Percentiles rank a stretch among this genome's conserved stretches.
Conservation (phyloP, 805 yeast species). For the Isabelozyma rhagii region DNA sequence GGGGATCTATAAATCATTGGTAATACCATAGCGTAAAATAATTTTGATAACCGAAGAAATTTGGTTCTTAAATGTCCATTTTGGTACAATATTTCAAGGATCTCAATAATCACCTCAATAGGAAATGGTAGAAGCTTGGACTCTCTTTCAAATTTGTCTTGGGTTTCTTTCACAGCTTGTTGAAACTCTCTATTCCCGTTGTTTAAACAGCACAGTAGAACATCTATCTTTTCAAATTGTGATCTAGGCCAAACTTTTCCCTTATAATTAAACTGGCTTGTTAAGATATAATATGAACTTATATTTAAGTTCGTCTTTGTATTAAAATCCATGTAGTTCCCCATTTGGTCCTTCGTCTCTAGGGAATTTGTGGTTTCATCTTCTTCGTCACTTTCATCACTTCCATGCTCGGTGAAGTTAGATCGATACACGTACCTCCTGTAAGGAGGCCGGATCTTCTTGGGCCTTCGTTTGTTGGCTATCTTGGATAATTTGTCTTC, state of each 20-base stretch:
- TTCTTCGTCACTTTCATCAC: slow-evolving; percentile 20
- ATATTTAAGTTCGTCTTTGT: slow-evolving; percentile 24
- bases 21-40: slow-evolving; percentile 58
- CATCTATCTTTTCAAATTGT: slow-evolving; percentile 50
- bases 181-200: slow-evolving; percentile 19
- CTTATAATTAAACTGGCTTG: slow-evolving; percentile 13
- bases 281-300: slow-evolving; percentile 31
- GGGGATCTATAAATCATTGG: slow-evolving; percentile 69
- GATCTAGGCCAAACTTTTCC: slow-evolving; percentile 48
- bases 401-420: slow-evolving; percentile 21
- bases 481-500: slow-evolving; percentile 35
- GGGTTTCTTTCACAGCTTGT: slow-evolving; percentile 8
- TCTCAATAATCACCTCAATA: slow-evolving; percentile 27
- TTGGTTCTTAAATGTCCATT: slow-evolving; percentile 39
- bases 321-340: slow-evolving; percentile 23
- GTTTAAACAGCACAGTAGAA: slow-evolving; percentile 32
- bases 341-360: slow-evolving; percentile 10
- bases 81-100: slow-evolving; percentile 27
- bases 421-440: slow-evolving; percentile 65
- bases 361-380: slow-evolving; percentile 5
- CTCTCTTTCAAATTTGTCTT: slow-evolving; percentile 12
- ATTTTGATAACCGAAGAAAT: slow-evolving; percentile 56
- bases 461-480: slow-evolving; percentile 87
- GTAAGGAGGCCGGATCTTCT: slow-evolving; percentile 77
- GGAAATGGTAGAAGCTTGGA: slow-evolving; percentile 33